Base-by-base conservation (phyloP, 1,139 yeast species). In the Candida neerlandica region DNA sequence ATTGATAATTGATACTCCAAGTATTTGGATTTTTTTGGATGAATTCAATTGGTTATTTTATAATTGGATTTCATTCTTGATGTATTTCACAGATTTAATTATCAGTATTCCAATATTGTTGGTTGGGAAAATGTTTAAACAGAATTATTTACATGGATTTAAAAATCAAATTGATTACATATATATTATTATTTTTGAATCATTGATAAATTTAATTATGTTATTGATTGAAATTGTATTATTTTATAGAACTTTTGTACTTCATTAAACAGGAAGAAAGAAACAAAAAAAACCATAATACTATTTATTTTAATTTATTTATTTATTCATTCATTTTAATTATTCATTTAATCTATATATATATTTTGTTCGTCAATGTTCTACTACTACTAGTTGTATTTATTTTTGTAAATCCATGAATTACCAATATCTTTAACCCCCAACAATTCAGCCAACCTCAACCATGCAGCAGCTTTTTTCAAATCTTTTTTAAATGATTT, bases 371-470 rank as follows among this genome's bases (percentile, higher is more conserved):
- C 5, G 12, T 39, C 2, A 30, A 10, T 12, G 23, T 21, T n/a
- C n/a, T n/a, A n/a, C n/a, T n/a, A n/a, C 34, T 43, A 32, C 30
- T 34, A 23, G 19, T 26, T 34, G 61, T 87, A 87, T 70, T 86
- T 86, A 43, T 82, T 84, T 64, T 86, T 86, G 70, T 86, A 84
- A 41, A 87, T 86, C 95, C 95, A 88, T 51, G 85, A 81, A 53
- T 86, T 85, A 1, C 92, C 92, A 34, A 85, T 80, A 53, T 85
- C 70, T 56, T 77, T 80, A 19, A 80, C 80, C 1, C 94, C 95
- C 56, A 79, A 77, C 14, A 77, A 70, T 47, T 84, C 92, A 21
- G 90, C 86, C 39, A 82, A 67, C 46, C 95, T 71, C 53, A 84
- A 79, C 83, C 92, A 84, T 11, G 84, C 81, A 2, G 95, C 89